These are phyloP conservation scores for Kurtzmaniella quercitrusa DNA, from an alignment of 1,139 yeast genomes.

Conservation along the genomic window DNA sequence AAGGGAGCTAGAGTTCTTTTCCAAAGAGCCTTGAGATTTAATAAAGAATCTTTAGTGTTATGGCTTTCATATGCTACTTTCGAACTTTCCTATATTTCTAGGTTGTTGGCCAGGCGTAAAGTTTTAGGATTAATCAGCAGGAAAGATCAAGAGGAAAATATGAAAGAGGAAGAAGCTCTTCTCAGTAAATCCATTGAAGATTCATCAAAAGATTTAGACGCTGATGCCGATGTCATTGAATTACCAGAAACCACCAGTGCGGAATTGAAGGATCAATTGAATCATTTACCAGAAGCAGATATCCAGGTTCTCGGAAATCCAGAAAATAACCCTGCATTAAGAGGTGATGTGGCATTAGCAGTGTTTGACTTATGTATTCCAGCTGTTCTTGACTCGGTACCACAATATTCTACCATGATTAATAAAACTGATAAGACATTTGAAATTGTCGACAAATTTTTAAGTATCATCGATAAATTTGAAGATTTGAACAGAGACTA, in stretches of 20 bases:
- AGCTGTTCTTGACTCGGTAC: conserved; percentile 36
- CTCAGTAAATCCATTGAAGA: conserved; percentile 20
- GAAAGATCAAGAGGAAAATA: conserved; percentile 57
- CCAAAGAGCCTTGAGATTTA: conserved; percentile 82
- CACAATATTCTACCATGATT: conserved; percentile 22
- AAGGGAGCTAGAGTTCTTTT: conserved; percentile 83
- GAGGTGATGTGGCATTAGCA: conserved; percentile 84
- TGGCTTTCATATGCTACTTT: conserved; percentile 88
- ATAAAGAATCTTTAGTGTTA: conserved; percentile 64
- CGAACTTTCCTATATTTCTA: conserved; percentile 81
- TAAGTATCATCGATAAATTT: conserved; percentile 62
- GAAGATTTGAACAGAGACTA: conserved; percentile 65
- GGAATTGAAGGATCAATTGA: conserved; percentile 60
- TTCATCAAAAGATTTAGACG: conserved; percentile 28
- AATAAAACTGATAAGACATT: conserved; percentile 33
- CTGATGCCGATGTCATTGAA: conserved; percentile 37
- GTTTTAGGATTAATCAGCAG: conserved; percentile 75
- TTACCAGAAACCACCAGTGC: conserved; percentile 44
- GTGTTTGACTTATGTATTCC: conserved; percentile 72
- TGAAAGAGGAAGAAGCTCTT: conserved; percentile 37
- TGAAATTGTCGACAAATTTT: conserved; percentile 41
- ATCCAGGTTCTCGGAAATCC: conserved; percentile 81
- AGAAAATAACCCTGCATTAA: conserved; percentile 83
- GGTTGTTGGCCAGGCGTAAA: conserved; percentile 76
- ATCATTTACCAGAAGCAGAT: conserved; percentile 81